Percentiles rank a stretch among this genome's conserved stretches.
Evolutionary conservation across 2,329 filamentous ascomycete species (phyloP).

Genomic region (Aspergillus terreus): DNA sequence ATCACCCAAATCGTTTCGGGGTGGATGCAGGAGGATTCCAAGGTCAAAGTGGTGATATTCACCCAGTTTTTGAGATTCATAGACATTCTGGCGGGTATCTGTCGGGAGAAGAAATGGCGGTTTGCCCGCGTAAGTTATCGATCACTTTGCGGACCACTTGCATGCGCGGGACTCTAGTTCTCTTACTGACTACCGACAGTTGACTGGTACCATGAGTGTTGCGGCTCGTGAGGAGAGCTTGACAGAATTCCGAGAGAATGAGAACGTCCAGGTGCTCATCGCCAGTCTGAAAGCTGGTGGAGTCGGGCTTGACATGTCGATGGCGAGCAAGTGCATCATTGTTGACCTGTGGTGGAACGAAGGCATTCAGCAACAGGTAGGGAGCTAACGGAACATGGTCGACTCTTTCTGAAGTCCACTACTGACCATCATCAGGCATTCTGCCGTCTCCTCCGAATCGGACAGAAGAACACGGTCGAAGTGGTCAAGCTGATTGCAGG

Average conservation of each 20-base stretch:
- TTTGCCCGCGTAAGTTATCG: conserved; percentile 18
- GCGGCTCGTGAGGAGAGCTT: conserved; percentile 46
- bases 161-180: conserved; percentile 2
- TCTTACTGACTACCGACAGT: conserved; percentile 20
- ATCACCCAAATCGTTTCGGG: conserved; percentile 33
- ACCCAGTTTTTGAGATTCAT: conserved; percentile 57
- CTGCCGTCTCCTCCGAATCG: conserved; percentile 61
- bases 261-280: conserved; percentile 47
- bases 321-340: conserved; percentile 56
- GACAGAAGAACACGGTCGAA: conserved; percentile 58
- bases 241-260: conserved; percentile 42
- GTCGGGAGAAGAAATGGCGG: conserved; percentile 47
- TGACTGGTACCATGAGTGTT: conserved; percentile 49
- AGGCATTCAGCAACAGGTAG: conserved; percentile 57
- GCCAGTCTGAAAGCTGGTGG: conserved; percentile 57
- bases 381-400: not conserved
- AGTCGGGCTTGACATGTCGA: conserved; percentile 56
- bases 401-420: not conserved
- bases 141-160: not conserved
- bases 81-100: conserved; percentile 50
- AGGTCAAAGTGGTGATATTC: conserved; percentile 58
- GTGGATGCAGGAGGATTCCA: conserved; percentile 41
- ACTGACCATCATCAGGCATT: conserved; percentile 37
- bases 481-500: conserved; percentile 56
- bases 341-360: conserved; percentile 62